These are phyloP conservation scores for Sanghuangporus baumii DNA, from an alignment of 1,284 basidiomycete genomes.

Conservation along the genomic window DNA sequence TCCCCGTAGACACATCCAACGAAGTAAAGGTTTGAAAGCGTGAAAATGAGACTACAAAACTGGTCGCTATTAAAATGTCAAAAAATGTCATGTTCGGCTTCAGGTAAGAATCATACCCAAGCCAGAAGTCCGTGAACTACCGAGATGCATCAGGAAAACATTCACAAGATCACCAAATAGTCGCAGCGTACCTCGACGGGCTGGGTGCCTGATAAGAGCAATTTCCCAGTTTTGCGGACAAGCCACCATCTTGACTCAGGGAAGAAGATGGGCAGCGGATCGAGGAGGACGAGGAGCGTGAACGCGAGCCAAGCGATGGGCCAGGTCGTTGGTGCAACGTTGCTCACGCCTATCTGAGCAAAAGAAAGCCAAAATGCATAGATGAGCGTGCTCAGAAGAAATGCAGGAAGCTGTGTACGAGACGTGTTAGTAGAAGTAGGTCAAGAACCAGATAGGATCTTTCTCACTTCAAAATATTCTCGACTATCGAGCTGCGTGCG, in stretches of 20 bases:
- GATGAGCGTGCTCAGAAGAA: slow-evolving; percentile 71
- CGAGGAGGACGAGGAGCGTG: slow-evolving; percentile 54
- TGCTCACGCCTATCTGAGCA: slow-evolving; percentile 46
- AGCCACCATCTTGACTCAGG: slow-evolving; percentile 77
- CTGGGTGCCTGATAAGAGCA: slow-evolving; percentile 66
- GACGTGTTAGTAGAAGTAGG: not conserved
- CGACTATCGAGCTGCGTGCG: slow-evolving; percentile 73
- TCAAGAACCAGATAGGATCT: not conserved
- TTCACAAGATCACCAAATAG: not conserved
- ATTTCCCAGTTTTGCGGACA: slow-evolving; percentile 52
- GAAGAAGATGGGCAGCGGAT: slow-evolving; percentile 71
- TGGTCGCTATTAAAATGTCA: slow-evolving; percentile 74
- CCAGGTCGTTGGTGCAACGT: slow-evolving; percentile 58
- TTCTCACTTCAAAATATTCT: slow-evolving; percentile 73
- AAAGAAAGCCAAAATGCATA: slow-evolving; percentile 88
- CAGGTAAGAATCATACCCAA: slow-evolving; percentile 49
- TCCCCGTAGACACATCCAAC: slow-evolving; percentile 67
- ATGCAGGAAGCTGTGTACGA: slow-evolving; percentile 61
- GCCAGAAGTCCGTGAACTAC: slow-evolving; percentile 78
- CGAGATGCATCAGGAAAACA: not conserved
- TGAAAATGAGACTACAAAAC: slow-evolving; percentile 72
- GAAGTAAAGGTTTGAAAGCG: slow-evolving; percentile 68
- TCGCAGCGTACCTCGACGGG: slow-evolving; percentile 63
- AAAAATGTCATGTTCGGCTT: slow-evolving; percentile 1
- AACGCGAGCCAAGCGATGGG: slow-evolving; percentile 82